Evolutionary conservation across 1,284 basidiomycete genomes (phyloP).

Genomic region (Microbotryum saponariae): DNA sequence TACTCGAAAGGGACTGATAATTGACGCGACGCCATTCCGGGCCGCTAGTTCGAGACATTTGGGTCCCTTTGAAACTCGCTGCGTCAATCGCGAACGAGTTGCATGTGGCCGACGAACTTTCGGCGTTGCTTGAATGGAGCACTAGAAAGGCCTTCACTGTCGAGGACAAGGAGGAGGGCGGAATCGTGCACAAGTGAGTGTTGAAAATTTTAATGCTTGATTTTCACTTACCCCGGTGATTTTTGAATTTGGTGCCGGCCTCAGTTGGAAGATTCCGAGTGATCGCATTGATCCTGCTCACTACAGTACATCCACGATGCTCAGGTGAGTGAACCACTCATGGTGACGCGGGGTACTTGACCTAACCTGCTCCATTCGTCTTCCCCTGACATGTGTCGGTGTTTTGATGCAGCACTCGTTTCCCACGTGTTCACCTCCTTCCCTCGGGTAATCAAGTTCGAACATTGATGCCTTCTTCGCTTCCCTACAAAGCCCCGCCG

Average conservation of each 20-base stretch:
- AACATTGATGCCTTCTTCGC: constrained; percentile 13
- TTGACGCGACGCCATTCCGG: neutral
- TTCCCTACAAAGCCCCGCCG: neutral
- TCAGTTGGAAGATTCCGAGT: constrained; percentile 23
- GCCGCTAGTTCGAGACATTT: constrained; percentile 22
- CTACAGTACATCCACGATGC: constrained; percentile 25
- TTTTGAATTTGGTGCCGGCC: too few relatives aligned
- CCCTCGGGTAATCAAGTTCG: constrained; percentile 17
- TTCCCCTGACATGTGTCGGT: neutral
- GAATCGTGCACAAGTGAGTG: constrained; percentile 27
- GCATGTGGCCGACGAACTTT: constrained; percentile 13
- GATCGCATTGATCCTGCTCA: constrained; percentile 10
- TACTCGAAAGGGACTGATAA: neutral
- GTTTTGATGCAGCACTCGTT: constrained; percentile 11
- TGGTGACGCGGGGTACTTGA: too few relatives aligned
- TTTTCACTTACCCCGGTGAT: neutral
- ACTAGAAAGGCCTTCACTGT: constrained; percentile 23
- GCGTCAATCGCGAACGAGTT: constrained; percentile 6
- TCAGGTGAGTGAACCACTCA: constrained; percentile 11
- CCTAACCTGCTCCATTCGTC: too few relatives aligned
- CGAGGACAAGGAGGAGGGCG: constrained; percentile 29
- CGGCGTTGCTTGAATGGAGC: constrained; percentile 21
- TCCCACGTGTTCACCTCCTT: constrained; percentile 22
- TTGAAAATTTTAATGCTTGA: too few relatives aligned
- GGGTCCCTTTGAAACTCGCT: constrained; percentile 18